Evolutionary conservation across 2,329 filamentous ascomycete genomes (phyloP), one percentile per base, ranked within the genome.

Genomic region (Albophoma yamanashiensis): DNA sequence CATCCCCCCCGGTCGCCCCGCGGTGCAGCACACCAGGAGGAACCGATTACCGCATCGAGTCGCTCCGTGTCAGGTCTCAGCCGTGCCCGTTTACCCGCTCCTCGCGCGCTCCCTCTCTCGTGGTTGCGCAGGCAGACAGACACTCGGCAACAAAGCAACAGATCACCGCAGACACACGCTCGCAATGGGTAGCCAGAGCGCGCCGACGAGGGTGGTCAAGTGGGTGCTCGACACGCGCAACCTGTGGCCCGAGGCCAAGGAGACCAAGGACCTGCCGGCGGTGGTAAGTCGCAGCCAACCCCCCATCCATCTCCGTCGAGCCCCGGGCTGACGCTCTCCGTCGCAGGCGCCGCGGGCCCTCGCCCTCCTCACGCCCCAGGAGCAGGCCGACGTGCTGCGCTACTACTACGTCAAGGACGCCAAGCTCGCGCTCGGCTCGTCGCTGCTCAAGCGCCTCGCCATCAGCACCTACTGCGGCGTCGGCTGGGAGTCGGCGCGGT

Each of bases 331-430:
- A 36, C 50, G n/a, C 27, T 31, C 50, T 22, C 50, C 2, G 36
- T 14, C n/a, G n/a, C n/a, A 86, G 82, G 83, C 84, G 52, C 71
- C 77, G n/a, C 74, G 78, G 55, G 79, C 81, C 27, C 73, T 88
- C 42, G 71, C 74, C 11, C 75, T 87, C 36, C 76, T 87, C 56
- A 72, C 76, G 2, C 66, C 74, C 1, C 74, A 81, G 12, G 88
- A 91, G 69, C 82, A 81, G 62, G 71, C 79, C 58, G 73, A 74
- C 17, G 81, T 87, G 39, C 78, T 86, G 11, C 78, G 78, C 60
- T 90, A 84, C 74, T 83, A 84, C 74, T 84, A 87, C 71, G 76
- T 87, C 66, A 78, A 82, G 68, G 89, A 92, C 73, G 89, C 89
- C 58, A 89, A 88, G 70, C 88, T 92, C 81, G 82, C 83, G 56